A percentile compares a stretch with the other conserved stretches of the same genome.
phyloP scores from a whole-genome alignment of 2,329 filamentous ascomycete genomes.

The Alternaria tenuissima region DNA sequence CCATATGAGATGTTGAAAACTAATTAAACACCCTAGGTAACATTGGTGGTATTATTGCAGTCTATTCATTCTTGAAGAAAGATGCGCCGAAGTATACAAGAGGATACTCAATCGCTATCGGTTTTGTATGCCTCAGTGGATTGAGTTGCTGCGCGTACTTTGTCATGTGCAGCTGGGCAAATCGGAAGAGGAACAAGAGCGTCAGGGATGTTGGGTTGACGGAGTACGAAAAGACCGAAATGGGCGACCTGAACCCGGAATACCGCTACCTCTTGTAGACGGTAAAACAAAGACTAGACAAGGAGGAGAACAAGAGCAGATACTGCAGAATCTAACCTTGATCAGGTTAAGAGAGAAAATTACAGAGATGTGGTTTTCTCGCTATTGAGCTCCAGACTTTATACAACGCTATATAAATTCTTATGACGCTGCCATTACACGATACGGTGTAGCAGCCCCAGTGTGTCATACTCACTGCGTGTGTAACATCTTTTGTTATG shows the following conservation, averaged over 20 bases:
- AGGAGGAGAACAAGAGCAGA: not conserved
- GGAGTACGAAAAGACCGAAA: slow-evolving; percentile 68
- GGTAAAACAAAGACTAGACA: not conserved
- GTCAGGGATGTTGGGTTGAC: slow-evolving; percentile 60
- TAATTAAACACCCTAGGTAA: slow-evolving; percentile 41
- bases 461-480: not conserved
- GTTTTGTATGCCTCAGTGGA: slow-evolving; percentile 74
- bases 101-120: slow-evolving; percentile 80
- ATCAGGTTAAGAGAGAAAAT: not conserved
- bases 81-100: slow-evolving; percentile 74
- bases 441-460: not conserved
- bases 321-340: not conserved
- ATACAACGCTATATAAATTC: not conserved
- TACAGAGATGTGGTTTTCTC: not conserved
- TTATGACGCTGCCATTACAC: not conserved
- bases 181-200: slow-evolving; percentile 64
- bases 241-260: slow-evolving; percentile 67
- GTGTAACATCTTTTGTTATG: not conserved
- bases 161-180: slow-evolving; percentile 65
- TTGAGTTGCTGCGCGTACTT: slow-evolving; percentile 69
- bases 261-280: slow-evolving; percentile 66
- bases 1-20: not conserved
- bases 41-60: slow-evolving; percentile 61
- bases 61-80: slow-evolving; percentile 58
- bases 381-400: not conserved